These are phyloP conservation scores for Sclerotiophoma versabilis DNA, from an alignment of 2,329 filamentous ascomycete genomes.

Conservation along the genomic window DNA sequence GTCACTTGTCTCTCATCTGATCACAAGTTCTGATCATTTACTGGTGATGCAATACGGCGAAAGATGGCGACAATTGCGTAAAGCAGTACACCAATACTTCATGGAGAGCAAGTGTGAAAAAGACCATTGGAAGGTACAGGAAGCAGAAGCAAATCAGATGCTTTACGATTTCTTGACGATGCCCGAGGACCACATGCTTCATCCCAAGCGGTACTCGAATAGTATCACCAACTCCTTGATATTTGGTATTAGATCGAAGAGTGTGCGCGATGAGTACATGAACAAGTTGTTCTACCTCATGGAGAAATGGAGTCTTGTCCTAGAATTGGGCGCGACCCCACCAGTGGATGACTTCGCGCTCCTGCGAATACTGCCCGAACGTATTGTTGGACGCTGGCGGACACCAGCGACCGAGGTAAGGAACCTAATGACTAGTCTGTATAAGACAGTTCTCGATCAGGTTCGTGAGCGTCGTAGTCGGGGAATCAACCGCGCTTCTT, in stretches of 20 bases:
- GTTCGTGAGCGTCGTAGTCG: slow-evolving; percentile 19
- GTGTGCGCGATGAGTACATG: slow-evolving; percentile 39
- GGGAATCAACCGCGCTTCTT: slow-evolving; percentile 13
- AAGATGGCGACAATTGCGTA: slow-evolving; percentile 57
- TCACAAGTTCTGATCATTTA: slow-evolving; percentile 57
- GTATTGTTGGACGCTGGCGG: slow-evolving; percentile 21
- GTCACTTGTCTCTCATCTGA: slow-evolving; percentile 37
- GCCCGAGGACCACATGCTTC: slow-evolving; percentile 56
- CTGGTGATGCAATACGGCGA: slow-evolving; percentile 57
- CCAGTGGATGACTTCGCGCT: slow-evolving; percentile 52
- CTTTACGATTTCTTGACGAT: slow-evolving; percentile 53
- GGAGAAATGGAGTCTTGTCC: slow-evolving; percentile 51
- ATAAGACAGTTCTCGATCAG: slow-evolving; percentile 16
- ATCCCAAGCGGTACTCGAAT: slow-evolving; percentile 59
- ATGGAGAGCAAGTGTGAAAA: slow-evolving; percentile 56
- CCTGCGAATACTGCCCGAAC: slow-evolving; percentile 49
- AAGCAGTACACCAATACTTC: slow-evolving; percentile 50
- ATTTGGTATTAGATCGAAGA: slow-evolving; percentile 25
- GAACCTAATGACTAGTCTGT: slow-evolving; percentile 19
- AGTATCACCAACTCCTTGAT: slow-evolving; percentile 35
- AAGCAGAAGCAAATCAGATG: slow-evolving; percentile 60
- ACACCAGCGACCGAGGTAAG: slow-evolving; percentile 19
- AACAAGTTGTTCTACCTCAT: slow-evolving; percentile 50
- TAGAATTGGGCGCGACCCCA: slow-evolving; percentile 57
- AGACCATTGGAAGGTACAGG: slow-evolving; percentile 51